phyloP scores from a whole-genome alignment of 2,329 filamentous ascomycete genomes.

The Exophiala calicioides region DNA sequence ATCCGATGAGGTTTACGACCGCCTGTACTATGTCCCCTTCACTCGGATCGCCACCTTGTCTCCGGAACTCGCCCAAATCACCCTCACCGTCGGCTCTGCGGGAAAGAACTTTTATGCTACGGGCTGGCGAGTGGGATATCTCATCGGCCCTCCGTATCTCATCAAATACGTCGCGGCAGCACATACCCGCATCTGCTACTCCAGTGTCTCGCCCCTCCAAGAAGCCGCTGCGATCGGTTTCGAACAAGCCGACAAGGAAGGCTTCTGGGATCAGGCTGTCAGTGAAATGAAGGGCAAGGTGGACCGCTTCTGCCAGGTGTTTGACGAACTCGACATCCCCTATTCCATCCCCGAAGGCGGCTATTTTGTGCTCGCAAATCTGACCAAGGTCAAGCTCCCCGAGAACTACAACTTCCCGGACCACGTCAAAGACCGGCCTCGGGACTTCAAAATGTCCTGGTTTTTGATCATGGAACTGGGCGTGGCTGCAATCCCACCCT shows the following conservation, averaged over 20 bases:
- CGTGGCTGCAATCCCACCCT: conserved; percentile 92
- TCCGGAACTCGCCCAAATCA: conserved; percentile 82
- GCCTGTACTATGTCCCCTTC: conserved; percentile 92
- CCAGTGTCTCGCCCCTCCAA: conserved; percentile 87
- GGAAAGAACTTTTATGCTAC: conserved; percentile 99
- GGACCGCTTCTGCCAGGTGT: conserved; percentile 79
- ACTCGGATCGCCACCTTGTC: conserved; percentile 89
- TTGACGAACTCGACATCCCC: conserved; percentile 71
- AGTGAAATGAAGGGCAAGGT: conserved; percentile 89
- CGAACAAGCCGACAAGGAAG: conserved; percentile 78
- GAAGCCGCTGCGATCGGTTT: conserved; percentile 94
- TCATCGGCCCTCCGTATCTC: conserved; percentile 84
- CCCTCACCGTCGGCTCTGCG: conserved; percentile 89
- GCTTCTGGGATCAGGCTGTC: conserved; percentile 85
- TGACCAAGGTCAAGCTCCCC: conserved; percentile 82
- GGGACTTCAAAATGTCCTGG: conserved; percentile 95
- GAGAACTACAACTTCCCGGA: conserved; percentile 82
- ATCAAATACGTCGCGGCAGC: conserved; percentile 91
- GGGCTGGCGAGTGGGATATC: conserved; percentile 93
- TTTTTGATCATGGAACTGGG: conserved; percentile 96
- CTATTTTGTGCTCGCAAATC: conserved; percentile 95
- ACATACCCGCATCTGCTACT: conserved; percentile 95
- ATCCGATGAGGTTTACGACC: conserved; percentile 90
- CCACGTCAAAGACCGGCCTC: conserved; percentile 79
- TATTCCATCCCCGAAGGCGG: conserved; percentile 94